A percentile compares a stretch with the other conserved stretches of the same genome.
Conservation (phyloP, 208 protist species). For the Crithidia thermophila region DNA sequence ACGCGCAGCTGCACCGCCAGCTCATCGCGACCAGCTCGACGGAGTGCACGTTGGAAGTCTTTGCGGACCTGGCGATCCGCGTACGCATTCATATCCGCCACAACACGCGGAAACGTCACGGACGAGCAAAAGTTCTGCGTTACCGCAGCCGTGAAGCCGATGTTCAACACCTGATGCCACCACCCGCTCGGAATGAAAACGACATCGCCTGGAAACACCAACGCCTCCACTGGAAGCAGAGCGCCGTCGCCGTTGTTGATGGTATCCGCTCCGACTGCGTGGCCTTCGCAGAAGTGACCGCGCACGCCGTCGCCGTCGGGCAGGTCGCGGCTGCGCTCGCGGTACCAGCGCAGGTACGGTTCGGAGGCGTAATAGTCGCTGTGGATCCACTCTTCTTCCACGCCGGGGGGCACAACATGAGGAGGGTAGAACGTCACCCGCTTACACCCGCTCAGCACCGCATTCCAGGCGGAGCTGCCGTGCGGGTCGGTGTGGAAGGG, state of each 20-base stretch:
- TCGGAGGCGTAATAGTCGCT: conserved; percentile 51
- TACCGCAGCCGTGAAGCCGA: conserved; percentile 42
- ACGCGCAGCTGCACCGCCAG: conserved; percentile 12
- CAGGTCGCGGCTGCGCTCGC: background rate
- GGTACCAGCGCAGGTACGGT: conserved; percentile 45
- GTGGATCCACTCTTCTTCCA: conserved; percentile 39
- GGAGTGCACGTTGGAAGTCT: conserved; percentile 18
- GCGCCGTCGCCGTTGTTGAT: background rate
- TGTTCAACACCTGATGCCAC: conserved; percentile 60
- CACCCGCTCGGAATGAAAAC: conserved; percentile 53
- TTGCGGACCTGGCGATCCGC: conserved; percentile 12
- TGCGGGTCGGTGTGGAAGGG: conserved; percentile 55
- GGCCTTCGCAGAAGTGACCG: conserved; percentile 4
- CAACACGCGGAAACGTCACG: conserved; percentile 41
- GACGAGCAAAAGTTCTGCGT: conserved; percentile 47
- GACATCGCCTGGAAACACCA: conserved; percentile 41
- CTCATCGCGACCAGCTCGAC: conserved; percentile 7
- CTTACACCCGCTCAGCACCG: conserved; percentile 41
- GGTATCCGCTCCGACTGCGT: background rate
- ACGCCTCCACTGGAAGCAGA: conserved; percentile 29
- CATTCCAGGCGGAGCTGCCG: conserved; percentile 47
- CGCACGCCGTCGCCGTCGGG: conserved; percentile 5
- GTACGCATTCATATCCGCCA: conserved; percentile 31
- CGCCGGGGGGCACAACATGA: conserved; percentile 39
- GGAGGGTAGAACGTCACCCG: conserved; percentile 49